Base-by-base conservation (phyloP, 2,329 filamentous ascomycete genomes). In the Diaporthe aspalathi region DNA sequence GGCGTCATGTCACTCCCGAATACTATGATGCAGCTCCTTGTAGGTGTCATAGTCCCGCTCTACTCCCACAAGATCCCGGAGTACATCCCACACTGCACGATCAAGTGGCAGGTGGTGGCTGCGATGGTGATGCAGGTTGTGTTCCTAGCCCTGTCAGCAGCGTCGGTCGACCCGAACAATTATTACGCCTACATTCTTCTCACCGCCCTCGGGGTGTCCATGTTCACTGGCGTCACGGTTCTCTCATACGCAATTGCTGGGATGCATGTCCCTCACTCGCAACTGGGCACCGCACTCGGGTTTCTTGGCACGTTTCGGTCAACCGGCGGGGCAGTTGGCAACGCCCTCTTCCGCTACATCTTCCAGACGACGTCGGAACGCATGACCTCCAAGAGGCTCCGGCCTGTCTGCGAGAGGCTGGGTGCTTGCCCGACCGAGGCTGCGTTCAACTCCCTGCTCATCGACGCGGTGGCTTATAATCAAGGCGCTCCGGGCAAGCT, bases 161-260 rank as follows among this genome's bases (percentile, higher is more conserved):
- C 40, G 8, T 69, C 67, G 2, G 67, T 69, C 16, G 56, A 69
- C 6, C 67, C 67, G 12, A 69, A 69, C 54, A 69, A 62, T 4
- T 60, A 69, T 11, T 47, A 38, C 38, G 67, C 67, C 20, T 69
- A 69, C 35, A 69, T 69, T n/a, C 16, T 69, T 3, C 54, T 69
- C 6, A 47, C 67, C 5, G 67, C n/a, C 14, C 47, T 69, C 40
- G 67, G 67, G 22, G 43, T 62, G 14, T 24, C 67, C 11, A 69
- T 69, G 67, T 69, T 69, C 29, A 50, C 54, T 6, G 32, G 53
- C 11, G 54, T 69, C 17, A 69, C 67, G 29, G 35, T 69, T 20
- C 53, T 69, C 5, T 69, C 67, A 6, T 69, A 69, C n/a, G 67
- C 67, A 12, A 69, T 69, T 17, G 67, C 67, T 8, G 49, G 67